Evolutionary conservation across 345 rosid genomes (phyloP).

Genomic region (Gossypium raimondii): DNA sequence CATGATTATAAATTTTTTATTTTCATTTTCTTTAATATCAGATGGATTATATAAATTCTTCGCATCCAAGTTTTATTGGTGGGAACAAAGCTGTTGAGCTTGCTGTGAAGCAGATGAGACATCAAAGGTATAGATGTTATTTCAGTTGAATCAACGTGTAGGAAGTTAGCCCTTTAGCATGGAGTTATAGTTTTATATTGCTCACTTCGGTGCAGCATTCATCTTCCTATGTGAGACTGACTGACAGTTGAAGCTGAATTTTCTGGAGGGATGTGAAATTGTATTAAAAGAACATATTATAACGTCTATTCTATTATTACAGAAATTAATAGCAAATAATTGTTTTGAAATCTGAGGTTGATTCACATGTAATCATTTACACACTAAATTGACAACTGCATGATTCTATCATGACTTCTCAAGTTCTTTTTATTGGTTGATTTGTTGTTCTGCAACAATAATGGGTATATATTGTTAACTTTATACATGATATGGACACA

Average conservation of each 20-base stretch:
- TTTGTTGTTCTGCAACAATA: background rate
- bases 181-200: background rate
- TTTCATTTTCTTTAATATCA: conserved; percentile 19
- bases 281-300: background rate
- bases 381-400: background rate
- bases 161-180: background rate
- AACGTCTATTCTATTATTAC: background rate
- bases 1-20: background rate
- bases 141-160: background rate
- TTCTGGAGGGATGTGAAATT: background rate
- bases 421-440: background rate
- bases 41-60: conserved; percentile 63
- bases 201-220: background rate
- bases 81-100: conserved; percentile 59
- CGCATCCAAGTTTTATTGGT: conserved; percentile 62
- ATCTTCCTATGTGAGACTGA: background rate
- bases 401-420: background rate
- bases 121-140: conserved; percentile 17
- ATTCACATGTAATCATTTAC: background rate
- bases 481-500: background rate
- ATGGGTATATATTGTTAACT: background rate
- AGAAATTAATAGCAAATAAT: background rate
- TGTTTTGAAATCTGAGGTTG: background rate
- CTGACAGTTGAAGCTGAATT: background rate
- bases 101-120: conserved; percentile 49